A percentile compares a stretch with the other conserved stretches of the same genome.
These are phyloP conservation scores for Starmerella geochares DNA, from an alignment of 805 yeast genomes.

Conservation along the genomic window DNA sequence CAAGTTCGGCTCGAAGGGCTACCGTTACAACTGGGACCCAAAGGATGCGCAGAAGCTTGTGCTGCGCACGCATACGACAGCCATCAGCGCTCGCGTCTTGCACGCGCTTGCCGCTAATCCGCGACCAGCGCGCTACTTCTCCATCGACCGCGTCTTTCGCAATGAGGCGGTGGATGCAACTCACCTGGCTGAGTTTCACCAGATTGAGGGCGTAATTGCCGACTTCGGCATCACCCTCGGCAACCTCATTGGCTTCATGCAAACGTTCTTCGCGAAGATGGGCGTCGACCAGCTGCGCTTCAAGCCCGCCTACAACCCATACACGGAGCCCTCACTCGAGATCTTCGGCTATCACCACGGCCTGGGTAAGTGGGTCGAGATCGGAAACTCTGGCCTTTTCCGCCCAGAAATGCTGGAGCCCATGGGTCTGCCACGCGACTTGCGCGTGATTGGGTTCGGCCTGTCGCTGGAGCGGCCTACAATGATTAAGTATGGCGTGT, in stretches of 20 bases:
- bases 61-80: slow-evolving; percentile 94
- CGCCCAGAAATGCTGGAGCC: slow-evolving; percentile 98
- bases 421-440: slow-evolving; percentile 91
- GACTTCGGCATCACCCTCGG: slow-evolving; percentile 92
- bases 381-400: slow-evolving; percentile 99
- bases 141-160: slow-evolving; percentile 97
- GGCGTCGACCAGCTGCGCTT: slow-evolving; percentile 92
- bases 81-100: slow-evolving; percentile 80
- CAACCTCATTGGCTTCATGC: slow-evolving; percentile 96
- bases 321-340: slow-evolving; percentile 97
- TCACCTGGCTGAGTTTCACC: slow-evolving; percentile 98
- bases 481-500: slow-evolving; percentile 94
- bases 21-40: slow-evolving; percentile 94
- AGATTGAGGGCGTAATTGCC: slow-evolving; percentile 97
- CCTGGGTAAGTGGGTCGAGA: slow-evolving; percentile 94
- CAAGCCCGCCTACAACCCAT: slow-evolving; percentile 98
- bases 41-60: slow-evolving; percentile 86
- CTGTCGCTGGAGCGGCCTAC: slow-evolving; percentile 96
- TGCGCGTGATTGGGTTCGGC: slow-evolving; percentile 97
- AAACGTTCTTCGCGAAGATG: slow-evolving; percentile 91
- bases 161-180: slow-evolving; percentile 99
- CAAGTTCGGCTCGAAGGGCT: slow-evolving; percentile 89
- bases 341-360: slow-evolving; percentile 95
- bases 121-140: slow-evolving; percentile 80
- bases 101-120: slow-evolving; percentile 77